A percentile compares a stretch with the other conserved stretches of the same genome.
These are phyloP conservation scores for Guillardia theta DNA, from an alignment of 78 protist genomes.

Conservation along the genomic window DNA sequence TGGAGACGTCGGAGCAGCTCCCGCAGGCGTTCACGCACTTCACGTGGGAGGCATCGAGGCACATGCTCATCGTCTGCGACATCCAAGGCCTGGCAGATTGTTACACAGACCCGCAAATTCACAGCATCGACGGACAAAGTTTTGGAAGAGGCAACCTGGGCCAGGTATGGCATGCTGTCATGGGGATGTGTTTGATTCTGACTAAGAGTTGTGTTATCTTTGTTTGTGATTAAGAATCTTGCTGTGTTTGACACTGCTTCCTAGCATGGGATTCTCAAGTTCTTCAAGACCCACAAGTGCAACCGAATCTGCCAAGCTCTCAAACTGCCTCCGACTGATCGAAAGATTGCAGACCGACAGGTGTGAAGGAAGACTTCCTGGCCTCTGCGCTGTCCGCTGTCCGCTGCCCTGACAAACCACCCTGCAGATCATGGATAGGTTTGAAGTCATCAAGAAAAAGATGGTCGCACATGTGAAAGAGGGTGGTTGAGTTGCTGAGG, in stretches of 20 bases:
- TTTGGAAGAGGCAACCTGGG: constrained; percentile 9
- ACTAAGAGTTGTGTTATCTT: neutral
- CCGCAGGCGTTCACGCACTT: constrained; percentile 6
- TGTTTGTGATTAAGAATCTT: neutral
- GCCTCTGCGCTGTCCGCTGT: no score
- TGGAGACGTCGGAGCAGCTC: neutral
- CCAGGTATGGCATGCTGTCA: neutral
- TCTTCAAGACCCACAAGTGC: neutral
- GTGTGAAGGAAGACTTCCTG: no score
- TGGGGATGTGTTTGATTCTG: neutral
- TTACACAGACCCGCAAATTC: constrained; percentile 17
- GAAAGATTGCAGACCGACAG: neutral
- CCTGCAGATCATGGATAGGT: no score
- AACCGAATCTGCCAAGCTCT: neutral
- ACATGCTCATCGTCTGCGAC: neutral
- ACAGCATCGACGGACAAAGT: neutral
- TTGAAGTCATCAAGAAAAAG: no score
- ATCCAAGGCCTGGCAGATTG: neutral
- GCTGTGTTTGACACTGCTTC: neutral
- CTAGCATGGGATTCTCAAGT: neutral
- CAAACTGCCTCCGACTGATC: neutral
- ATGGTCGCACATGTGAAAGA: no score
- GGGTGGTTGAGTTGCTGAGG: no score
- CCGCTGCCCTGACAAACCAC: no score
- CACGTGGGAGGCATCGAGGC: neutral